Evolutionary conservation across 495 filamentous ascomycete genomes (phyloP), one percentile per base, ranked within the genome.

Genomic region (Hypoxylon crocopeplum): DNA sequence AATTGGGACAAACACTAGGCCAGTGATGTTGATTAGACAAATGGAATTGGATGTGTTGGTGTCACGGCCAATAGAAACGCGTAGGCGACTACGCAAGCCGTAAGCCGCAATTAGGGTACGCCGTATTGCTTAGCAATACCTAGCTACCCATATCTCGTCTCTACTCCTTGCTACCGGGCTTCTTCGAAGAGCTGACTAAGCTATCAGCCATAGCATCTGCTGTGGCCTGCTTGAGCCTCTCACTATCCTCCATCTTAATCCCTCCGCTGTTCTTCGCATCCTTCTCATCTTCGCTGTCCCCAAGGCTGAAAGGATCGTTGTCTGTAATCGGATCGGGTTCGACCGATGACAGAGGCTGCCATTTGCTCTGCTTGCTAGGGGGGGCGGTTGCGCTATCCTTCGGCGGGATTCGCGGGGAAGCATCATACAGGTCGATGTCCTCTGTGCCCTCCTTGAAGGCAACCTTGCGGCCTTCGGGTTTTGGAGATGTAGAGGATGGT

Each of bases 221-320:
- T 19, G 87, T 88, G 5, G 87, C 84, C 71, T 86, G 80, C 76
- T 91, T 89, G 62, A 90, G 64, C 65, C 85, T 79, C 56, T 91
- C 88, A 16, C 74, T 77, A 69, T 91, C 89, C 58, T 89, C 85
- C 52, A 79, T 63, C 55, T 84, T 82, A 54, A 77, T 76, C 39
- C 76, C 79, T 64, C 73, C 79, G 47, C 62, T 60, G 75, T 76
- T 88, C 84, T 71, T 91, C 12, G 78, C 71, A n/a, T 92, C 92
- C 57, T 89, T 88, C 73, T 98, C 95, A 42, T 98, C 94, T 55
- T 96, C 91, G 64, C 92, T 96, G 66, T 98, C 94, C 1, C 94
- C 94, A 7, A 98, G 82, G 64, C 91, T 96, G 73, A 98, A 98
- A 0, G 94, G 94, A 67, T 98, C 94, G 63, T 95, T 90, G 57